Base-by-base conservation (phyloP, 208 protist species). In the Wallacemonas sp. region DNA sequence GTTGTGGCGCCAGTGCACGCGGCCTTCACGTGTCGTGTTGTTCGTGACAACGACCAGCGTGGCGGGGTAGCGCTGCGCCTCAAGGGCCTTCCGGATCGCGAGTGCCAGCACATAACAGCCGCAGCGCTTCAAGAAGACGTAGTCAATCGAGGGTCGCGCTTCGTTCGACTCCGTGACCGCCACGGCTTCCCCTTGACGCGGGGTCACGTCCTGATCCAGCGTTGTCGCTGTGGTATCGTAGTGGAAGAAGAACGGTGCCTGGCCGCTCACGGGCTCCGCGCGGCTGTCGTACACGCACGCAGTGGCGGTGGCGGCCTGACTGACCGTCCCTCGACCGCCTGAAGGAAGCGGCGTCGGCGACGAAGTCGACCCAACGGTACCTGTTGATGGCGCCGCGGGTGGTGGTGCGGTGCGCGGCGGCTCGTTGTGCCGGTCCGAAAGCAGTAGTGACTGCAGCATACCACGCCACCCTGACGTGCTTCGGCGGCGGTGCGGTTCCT, bases 31-130 rank as follows among this genome's bases (percentile, higher is more conserved):
- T 24, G 45, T 74, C 12, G 83, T 78, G 79, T 87, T 89, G 71
- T 95, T 77, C 1, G 74, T 74, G 6, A 92, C 27, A 3, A 94
- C 53, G 9, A 91, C 54, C 15, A 94, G 44, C 26, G 82, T 89
- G 13, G 73, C 52, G 2, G 76, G 72, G 60, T 72, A 77, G 34
- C 48, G 53, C 3, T 63, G 62, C 33, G 75, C 52, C 22, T 66
- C 58, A 3, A 66, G 71, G 26, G 76, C 60, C 34, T 60, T 64
- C 46, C 58, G 71, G 12, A 91, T 59, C 26, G 67, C 75, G 46
- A 75, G 63, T 3, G 66, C 75, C 6, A 91, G 75, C 17, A 67
- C 39, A 58, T 81, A 68, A 60, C 75, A 85, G 19, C 79, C 83
- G 29, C 66, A 59, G 39, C 39, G 41, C 17, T 60, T 61, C 32